Evolutionary conservation across 2,329 filamentous ascomycete species (phyloP).

Genomic region (Magnaporthiopsis poae): DNA sequence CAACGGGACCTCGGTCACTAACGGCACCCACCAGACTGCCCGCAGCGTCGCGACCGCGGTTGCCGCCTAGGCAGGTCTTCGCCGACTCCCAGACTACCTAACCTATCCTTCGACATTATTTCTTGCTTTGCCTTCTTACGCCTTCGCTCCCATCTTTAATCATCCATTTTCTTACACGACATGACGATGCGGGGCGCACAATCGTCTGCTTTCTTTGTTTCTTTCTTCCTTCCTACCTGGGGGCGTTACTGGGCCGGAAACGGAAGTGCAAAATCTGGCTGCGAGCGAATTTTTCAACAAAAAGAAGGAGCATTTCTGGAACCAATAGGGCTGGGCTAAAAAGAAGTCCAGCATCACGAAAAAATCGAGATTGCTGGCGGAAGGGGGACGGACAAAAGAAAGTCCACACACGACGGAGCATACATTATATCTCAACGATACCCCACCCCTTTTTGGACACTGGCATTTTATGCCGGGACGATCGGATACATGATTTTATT

Average conservation of each 20-base stretch:
- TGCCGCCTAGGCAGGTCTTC: not conserved
- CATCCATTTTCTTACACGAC: not conserved
- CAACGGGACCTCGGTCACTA: slow-evolving; percentile 11
- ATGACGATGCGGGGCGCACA: not conserved
- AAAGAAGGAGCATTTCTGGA: not conserved
- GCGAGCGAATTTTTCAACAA: slow-evolving; percentile 4
- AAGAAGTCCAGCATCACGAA: not conserved
- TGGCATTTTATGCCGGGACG: not conserved
- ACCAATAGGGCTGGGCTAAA: not conserved
- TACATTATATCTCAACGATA: slow-evolving; percentile 9
- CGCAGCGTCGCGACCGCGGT: not conserved
- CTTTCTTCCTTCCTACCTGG: not conserved
- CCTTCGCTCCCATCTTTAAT: not conserved
- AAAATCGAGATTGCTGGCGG: not conserved
- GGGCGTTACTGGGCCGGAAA: not conserved
- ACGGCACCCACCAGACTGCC: slow-evolving; percentile 6
- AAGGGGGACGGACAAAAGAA: not conserved
- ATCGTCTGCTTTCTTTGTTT: not conserved
- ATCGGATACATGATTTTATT: not conserved
- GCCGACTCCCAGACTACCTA: not conserved
- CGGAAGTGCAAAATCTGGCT: not conserved
- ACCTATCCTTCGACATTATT: not conserved
- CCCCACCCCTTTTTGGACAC: slow-evolving; percentile 5
- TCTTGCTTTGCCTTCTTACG: not conserved
- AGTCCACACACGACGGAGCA: slow-evolving; percentile 1